Base-by-base conservation (phyloP, 768 basidiomycete genomes). In the Psilocybe subaeruginosa region DNA sequence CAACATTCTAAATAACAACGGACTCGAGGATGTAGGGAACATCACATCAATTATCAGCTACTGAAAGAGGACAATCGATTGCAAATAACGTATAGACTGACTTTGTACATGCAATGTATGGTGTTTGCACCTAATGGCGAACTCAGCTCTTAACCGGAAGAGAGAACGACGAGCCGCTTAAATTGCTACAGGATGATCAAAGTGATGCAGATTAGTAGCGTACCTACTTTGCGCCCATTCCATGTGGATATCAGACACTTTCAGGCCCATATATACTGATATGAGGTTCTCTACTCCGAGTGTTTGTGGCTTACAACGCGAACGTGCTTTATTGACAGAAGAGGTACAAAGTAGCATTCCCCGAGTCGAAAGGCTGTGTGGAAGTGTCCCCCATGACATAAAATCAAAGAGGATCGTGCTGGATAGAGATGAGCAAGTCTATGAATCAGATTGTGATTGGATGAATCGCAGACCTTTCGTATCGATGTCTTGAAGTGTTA, bases 401-500 rank as follows among this genome's bases (percentile, higher is more conserved):
- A 51, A 12, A 51, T 35, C 11, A 8, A 27, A 49, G 47, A 27
- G 8, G 17, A 53, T 17, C 6, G 31, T 37, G 33, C 51, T 53
- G 16, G 14, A n/a, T 5, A 31, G 16, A 53, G 16, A 53, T 53
- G 51, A 53, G 51, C n/a, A 35, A 33, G 23, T 29, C 23, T 7
- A 35, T 43, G 11, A 43, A 43, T 43, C 41, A 14, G n/a, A n/a
- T 43, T 17, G 8, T 7, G 8, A 11, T 12, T 16, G 33, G 4
- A 16, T 14, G 33, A 19, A 17, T 35, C 33, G 14, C 51, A 37
- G 33, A 53, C 51, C 19, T 53, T 53, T 53, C 33, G 35, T 37
- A 53, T 29, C 49, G 49, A 31, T 31, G 8, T 5, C 27, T 29
- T 19, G 23, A 30, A 31, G 27, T 8, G 8, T 37, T 70, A 89